Evolutionary conservation across 192 early-diverging fungal genomes (phyloP), one percentile per base, ranked within the genome.

Genomic region (Coemansia sp.): DNA sequence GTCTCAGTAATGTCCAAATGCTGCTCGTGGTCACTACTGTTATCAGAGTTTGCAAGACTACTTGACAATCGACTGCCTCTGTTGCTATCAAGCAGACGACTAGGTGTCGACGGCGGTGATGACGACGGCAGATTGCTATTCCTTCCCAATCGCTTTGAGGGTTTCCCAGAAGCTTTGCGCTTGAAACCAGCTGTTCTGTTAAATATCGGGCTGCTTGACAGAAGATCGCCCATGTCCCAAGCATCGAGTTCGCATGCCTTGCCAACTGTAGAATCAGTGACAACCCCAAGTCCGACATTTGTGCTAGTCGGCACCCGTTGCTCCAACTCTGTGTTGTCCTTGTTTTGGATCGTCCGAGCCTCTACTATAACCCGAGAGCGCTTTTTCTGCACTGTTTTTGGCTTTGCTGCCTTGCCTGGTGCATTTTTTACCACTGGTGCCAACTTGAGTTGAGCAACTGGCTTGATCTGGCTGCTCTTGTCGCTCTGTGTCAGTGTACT

Each of bases 91-190:
- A 71, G 32, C 14, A 68, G 56, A n/a, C 68, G 71, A 1, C 61
- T 55, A 5, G 72, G 72, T 0, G 68, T 64, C 9, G 72, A 71
- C 1, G 77, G 71, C 16, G 77, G 77, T 12, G 77, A 79, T 16
- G 76, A 79, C n/a, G 76, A 78, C 19, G 57, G 66, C 47, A 68
- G 26, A 35, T 61, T 61, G 3, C 51, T 62, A 6, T 48, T n/a
- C 27, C 49, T 39, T 19, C 52, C 55, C 16, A 61, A 29, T 26
- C 24, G 59, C 32, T 18, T 56, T 26, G 27, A 38, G 16, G 32
- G 39, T 20, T 16, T 26, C n/a, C 9, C 16, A 7, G 45, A n/a
- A n/a, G 39, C 62, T 45, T 26, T 64, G 24, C 64, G 20, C 47
- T 53, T 49, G 52, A 37, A 63, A 11, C 61, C 18, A 37, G 53